phyloP scores from a whole-genome alignment of 768 basidiomycete species.

The Tricholoma flavovirens region DNA sequence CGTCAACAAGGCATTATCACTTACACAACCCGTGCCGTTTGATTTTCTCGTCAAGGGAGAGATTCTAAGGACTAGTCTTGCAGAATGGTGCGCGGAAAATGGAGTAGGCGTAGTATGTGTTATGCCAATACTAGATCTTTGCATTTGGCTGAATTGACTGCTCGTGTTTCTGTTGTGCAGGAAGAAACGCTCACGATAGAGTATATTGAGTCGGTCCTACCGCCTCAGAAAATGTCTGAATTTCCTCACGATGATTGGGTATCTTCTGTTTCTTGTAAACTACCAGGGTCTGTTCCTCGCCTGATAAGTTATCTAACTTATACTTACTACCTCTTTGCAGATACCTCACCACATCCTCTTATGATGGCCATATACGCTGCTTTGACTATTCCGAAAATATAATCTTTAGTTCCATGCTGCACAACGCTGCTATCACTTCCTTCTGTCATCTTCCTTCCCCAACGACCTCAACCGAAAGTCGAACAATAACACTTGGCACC shows the following conservation, averaged over 20 bases:
- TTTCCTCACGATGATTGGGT: conserved; percentile 94
- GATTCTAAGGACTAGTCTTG: conserved; percentile 64
- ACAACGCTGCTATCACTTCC: conserved; percentile 65
- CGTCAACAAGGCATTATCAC: conserved; percentile 86
- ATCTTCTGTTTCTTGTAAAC: conserved; percentile 63
- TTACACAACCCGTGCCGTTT: conserved; percentile 75
- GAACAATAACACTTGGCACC: conserved; percentile 43
- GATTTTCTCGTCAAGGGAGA: conserved; percentile 89
- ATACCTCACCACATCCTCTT: conserved; percentile 71
- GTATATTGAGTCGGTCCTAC: conserved; percentile 85
- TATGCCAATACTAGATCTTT: not conserved
- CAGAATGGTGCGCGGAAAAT: conserved; percentile 68
- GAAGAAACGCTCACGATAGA: conserved; percentile 91
- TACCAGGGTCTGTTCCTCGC: conserved; percentile 40
- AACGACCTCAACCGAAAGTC: conserved; percentile 20
- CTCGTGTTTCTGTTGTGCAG: conserved; percentile 28
- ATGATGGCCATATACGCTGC: conserved; percentile 70
- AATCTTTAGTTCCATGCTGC: conserved; percentile 42
- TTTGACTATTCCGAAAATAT: conserved; percentile 68
- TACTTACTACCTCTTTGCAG: conserved; percentile 30
- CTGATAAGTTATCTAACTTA: not conserved
- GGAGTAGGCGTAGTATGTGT: conserved; percentile 62
- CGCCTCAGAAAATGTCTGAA: conserved; percentile 74
- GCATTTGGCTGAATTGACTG: not conserved
- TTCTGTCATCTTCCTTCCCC: conserved; percentile 46